phyloP scores from a whole-genome alignment of 2,329 filamentous ascomycete species.

The Penicillium sp. region DNA sequence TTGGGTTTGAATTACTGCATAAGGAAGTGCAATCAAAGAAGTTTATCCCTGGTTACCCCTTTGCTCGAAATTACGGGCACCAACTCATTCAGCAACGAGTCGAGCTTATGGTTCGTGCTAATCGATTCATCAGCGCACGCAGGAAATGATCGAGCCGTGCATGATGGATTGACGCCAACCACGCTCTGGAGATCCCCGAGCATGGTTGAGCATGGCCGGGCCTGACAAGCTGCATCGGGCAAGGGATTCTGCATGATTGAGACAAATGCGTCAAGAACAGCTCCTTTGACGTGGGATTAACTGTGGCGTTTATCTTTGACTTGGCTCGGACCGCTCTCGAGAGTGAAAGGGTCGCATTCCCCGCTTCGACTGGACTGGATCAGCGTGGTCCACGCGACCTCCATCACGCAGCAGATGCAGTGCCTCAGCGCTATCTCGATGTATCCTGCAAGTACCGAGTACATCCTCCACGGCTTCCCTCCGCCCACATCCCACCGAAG shows the following conservation, averaged over 20 bases:
- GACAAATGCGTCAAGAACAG: not conserved
- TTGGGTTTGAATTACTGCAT: not conserved
- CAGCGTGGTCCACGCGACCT: constrained; percentile 5
- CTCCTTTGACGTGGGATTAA: not conserved
- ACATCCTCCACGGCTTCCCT: constrained; percentile 1
- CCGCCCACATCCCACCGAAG: not conserved
- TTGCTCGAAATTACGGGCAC: not conserved
- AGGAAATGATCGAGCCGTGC: not conserved
- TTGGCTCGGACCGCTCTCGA: not conserved
- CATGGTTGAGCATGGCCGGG: not conserved
- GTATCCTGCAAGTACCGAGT: not conserved
- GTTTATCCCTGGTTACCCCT: not conserved
- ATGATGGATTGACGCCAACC: not conserved
- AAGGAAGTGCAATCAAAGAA: not conserved
- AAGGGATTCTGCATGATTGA: not conserved
- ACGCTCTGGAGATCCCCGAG: not conserved
- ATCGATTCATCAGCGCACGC: not conserved
- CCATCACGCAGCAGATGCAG: not conserved
- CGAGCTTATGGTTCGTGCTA: not conserved
- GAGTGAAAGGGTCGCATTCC: not conserved
- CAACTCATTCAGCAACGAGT: not conserved
- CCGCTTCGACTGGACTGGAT: not conserved
- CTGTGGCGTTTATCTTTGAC: not conserved
- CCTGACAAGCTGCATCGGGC: not conserved
- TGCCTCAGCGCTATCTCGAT: not conserved